Evolutionary conservation across 805 yeast genomes (phyloP), one percentile per base, ranked within the genome.

Genomic region (Candida ipomoeae): DNA sequence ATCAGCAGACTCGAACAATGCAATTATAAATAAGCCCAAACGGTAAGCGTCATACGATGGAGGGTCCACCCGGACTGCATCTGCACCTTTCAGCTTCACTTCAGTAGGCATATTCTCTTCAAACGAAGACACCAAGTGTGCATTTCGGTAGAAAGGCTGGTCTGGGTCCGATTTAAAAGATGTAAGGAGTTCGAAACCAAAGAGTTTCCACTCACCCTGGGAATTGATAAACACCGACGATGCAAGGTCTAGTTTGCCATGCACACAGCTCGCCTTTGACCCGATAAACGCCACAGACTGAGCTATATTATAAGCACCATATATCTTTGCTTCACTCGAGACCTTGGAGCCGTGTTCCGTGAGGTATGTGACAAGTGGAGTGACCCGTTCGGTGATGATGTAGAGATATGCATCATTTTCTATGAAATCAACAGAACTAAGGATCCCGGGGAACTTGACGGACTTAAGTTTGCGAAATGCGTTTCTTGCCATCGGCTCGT

Each of bases 131-230:
- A 53, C 56, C 33, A 20, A 54, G 37, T 42, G 58, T n/a, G 62
- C 73, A 39, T 63, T 62, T 35, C 75, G 63, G 54, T 73, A 78
- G 10, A 69, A 62, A 18, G 77, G 76, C 45, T 67, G 72, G 17
- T 76, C 75, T 17, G 77, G 75, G 54, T 74, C 83, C 4, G 78
- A 70, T 8, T 57, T 69, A 40, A 78, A 62, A 48, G 73, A 78
- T 1, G 85, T 75, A 34, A 82, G 67, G 1, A 84, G 65, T 65
- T 91, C 97, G 59, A 90, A 82, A 1, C 96, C 96, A 51, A 87
- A 86, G 26, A 91, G 63, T 52, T 82, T 84, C 92, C 96, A 89
- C 61, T 87, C 95, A 13, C 97, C 96, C 31, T 74, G 78, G 11
- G 48, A 46, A 48, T 80, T 85, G 14, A 88, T 82, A 62, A 71